A percentile compares a stretch with the other conserved stretches of the same genome.
Evolutionary conservation across 2,329 filamentous ascomycete species (phyloP).

Genomic region (Pestalotiopsis sp.): DNA sequence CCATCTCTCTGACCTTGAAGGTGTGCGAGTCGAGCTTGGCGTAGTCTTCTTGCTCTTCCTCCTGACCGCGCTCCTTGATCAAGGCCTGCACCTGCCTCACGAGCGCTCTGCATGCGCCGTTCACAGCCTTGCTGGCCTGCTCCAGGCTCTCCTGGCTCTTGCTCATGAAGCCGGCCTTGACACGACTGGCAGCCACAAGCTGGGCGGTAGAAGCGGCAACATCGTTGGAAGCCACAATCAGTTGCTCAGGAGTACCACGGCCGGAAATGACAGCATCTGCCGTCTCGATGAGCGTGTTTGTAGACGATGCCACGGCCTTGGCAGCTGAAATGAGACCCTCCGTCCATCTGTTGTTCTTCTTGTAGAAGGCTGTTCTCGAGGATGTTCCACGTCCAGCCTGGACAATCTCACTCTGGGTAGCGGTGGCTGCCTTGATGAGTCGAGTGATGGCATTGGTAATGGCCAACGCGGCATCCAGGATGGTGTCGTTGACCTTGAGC

Average conservation of each 20-base stretch:
- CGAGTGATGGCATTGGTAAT: constrained; percentile 93
- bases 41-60: constrained; percentile 87
- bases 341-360: constrained; percentile 99
- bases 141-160: constrained; percentile 94
- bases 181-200: constrained; percentile 90
- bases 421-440: constrained; percentile 92
- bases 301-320: constrained; percentile 92
- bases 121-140: constrained; percentile 89
- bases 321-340: constrained; percentile 96
- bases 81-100: constrained; percentile 94
- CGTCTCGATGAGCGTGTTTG: constrained; percentile 96
- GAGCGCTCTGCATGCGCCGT: constrained; percentile 81
- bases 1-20: constrained; percentile 99
- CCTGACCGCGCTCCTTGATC: constrained; percentile 83
- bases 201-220: constrained; percentile 96
- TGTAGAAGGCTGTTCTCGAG: constrained; percentile 94
- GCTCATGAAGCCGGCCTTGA: constrained; percentile 98
- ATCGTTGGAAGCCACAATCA: constrained; percentile 97
- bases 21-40: constrained; percentile 86
- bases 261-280: constrained; percentile 92
- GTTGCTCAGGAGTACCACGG: constrained; percentile 91
- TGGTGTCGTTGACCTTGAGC: constrained; percentile 92
- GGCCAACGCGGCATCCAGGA: constrained; percentile 88
- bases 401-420: constrained; percentile 94
- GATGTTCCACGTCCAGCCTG: constrained; percentile 86